Conservation (phyloP, 345 rosid species). For the Lumnitzera littorea region DNA sequence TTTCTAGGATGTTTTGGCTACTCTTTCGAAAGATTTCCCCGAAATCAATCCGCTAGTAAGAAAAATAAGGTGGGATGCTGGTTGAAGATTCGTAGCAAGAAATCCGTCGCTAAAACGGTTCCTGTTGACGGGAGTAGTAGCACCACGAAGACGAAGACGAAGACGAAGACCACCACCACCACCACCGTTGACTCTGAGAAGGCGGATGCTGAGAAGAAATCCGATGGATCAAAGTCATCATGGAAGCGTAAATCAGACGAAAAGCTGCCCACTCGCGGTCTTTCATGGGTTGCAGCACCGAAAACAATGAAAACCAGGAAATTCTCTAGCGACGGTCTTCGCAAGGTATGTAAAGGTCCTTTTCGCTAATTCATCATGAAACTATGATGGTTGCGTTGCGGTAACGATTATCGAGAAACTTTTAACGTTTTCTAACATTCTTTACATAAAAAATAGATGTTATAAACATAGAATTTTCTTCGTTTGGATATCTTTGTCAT, state of each 20-base stretch:
- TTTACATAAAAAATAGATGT: too few relatives aligned
- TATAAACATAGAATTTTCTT: too few relatives aligned
- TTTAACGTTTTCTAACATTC: too few relatives aligned
- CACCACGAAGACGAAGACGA: slow-evolving; percentile 7
- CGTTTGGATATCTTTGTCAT: too few relatives aligned
- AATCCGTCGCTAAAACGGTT: slow-evolving; percentile 34
- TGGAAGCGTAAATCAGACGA: slow-evolving; percentile 8
- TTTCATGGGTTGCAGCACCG: too few relatives aligned
- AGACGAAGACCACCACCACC: slow-evolving; percentile 6
- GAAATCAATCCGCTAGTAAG: background rate
- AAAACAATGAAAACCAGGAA: too few relatives aligned
- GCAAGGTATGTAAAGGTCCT: too few relatives aligned
- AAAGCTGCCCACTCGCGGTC: background rate
- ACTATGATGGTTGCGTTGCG: too few relatives aligned
- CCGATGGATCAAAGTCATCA: background rate
- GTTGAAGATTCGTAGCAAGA: slow-evolving; percentile 23
- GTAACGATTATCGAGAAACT: too few relatives aligned
- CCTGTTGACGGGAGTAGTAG: slow-evolving; percentile 20
- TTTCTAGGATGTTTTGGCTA: too few relatives aligned
- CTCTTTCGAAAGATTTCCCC: background rate
- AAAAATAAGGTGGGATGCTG: background rate
- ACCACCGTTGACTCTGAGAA: slow-evolving; percentile 6
- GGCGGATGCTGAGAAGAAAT: slow-evolving; percentile 13
- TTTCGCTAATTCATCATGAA: too few relatives aligned
- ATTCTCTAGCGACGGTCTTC: too few relatives aligned